These are phyloP conservation scores for Sporobolomyces roseus DNA, from an alignment of 768 basidiomycete genomes.

Conservation along the genomic window DNA sequence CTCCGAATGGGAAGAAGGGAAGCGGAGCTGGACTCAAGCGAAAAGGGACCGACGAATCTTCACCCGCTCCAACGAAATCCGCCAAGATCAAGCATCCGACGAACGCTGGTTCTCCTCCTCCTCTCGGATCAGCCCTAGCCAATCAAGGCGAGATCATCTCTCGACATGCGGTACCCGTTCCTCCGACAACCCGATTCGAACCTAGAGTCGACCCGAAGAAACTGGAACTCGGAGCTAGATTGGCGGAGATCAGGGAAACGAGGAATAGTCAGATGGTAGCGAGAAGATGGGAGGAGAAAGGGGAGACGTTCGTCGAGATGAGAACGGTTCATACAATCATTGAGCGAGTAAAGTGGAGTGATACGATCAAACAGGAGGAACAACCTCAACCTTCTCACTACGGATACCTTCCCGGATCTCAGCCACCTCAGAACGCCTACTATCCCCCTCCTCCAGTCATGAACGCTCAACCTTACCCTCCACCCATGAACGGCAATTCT, in stretches of 20 bases:
- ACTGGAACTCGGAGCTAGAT: background rate
- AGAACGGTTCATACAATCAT: constrained; percentile 29
- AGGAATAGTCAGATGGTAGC: constrained; percentile 22
- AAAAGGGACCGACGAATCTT: constrained; percentile 12
- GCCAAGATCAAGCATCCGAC: constrained; percentile 18
- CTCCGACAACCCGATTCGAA: constrained; percentile 5
- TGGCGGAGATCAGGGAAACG: constrained; percentile 21
- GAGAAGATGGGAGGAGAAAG: constrained; percentile 17
- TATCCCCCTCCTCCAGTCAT: background rate
- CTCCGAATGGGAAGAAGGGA: background rate
- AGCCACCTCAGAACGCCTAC: too few relatives aligned
- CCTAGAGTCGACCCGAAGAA: constrained; percentile 18
- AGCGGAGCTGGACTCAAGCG: constrained; percentile 7
- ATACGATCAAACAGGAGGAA: background rate
- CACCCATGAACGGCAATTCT: too few relatives aligned
- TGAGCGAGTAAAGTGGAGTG: constrained; percentile 28
- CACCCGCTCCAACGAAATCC: background rate
- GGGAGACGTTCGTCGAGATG: constrained; percentile 31
- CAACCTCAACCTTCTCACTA: background rate
- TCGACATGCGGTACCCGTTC: constrained; percentile 6
- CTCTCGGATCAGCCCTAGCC: background rate
- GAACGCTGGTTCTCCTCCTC: background rate
- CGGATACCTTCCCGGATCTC: background rate
- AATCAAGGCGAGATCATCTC: constrained; percentile 27
- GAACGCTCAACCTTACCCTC: background rate